Percentiles rank a stretch among this genome's conserved stretches.
Evolutionary conservation across 805 yeast genomes (phyloP).

Genomic region (Zygoascus bituminiphila): DNA sequence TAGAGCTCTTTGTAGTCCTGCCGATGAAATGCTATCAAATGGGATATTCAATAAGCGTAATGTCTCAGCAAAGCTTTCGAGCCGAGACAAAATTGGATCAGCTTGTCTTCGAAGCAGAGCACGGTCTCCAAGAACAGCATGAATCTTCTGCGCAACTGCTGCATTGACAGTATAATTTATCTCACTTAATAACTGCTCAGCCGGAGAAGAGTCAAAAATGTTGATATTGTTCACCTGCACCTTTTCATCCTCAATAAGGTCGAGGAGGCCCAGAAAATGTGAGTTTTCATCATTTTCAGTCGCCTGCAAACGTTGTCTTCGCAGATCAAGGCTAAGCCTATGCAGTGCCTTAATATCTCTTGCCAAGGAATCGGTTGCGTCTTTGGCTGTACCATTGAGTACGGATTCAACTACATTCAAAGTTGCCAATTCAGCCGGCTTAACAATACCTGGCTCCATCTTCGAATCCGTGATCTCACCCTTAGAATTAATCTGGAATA

Average conservation of each 20-base stretch:
- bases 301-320: conserved; percentile 46
- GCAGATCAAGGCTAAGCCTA: conserved; percentile 58
- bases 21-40: conserved; percentile 67
- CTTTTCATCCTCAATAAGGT: conserved; percentile 79
- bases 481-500: conserved; percentile 68
- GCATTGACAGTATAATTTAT: conserved; percentile 71
- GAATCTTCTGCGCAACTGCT: conserved; percentile 74
- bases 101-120: conserved; percentile 84
- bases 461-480: conserved; percentile 66
- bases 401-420: conserved; percentile 13
- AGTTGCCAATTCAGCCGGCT: conserved; percentile 46
- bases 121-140: conserved; percentile 66
- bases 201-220: conserved; percentile 42
- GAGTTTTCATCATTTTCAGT: conserved; percentile 36
- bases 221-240: conserved; percentile 58
- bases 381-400: conserved; percentile 6
- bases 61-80: conserved; percentile 70
- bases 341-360: conserved; percentile 59
- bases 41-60: conserved; percentile 45
- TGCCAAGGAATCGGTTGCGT: conserved; percentile 45
- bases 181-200: conserved; percentile 60
- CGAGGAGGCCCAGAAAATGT: conserved; percentile 54
- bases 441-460: conserved; percentile 63
- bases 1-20: conserved; percentile 64
- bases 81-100: conserved; percentile 70